A percentile compares a stretch with the other conserved stretches of the same genome.
Conservation (phyloP, 768 basidiomycete genomes). For the Xerocomellus intermedius region DNA sequence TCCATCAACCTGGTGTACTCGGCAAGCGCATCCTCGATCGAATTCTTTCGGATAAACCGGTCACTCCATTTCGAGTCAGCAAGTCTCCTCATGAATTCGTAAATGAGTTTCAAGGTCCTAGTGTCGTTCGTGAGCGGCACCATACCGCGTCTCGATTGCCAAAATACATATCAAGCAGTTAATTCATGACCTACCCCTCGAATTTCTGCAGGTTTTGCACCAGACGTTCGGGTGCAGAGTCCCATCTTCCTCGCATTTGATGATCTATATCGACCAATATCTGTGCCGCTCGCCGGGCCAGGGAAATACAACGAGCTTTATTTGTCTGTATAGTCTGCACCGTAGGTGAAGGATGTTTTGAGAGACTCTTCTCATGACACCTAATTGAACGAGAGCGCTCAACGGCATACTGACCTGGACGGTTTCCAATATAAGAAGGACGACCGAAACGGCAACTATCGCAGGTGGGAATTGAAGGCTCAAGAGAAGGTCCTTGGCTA, state of each 20-base stretch:
- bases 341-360: neutral
- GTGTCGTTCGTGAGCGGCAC: too few species aligned
- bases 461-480: constrained; percentile 44
- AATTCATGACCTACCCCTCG: constrained; percentile 33
- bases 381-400: neutral
- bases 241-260: constrained; percentile 46
- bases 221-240: constrained; percentile 40
- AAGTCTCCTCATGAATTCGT: constrained; percentile 39
- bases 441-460: constrained; percentile 37
- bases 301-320: constrained; percentile 37
- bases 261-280: constrained; percentile 43
- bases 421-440: constrained; percentile 45
- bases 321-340: constrained; percentile 35
- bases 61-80: constrained; percentile 42
- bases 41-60: constrained; percentile 39
- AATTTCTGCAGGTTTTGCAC: constrained; percentile 42
- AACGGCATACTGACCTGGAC: constrained; percentile 36
- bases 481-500: constrained; percentile 33
- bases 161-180: neutral
- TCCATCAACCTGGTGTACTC: constrained; percentile 37
- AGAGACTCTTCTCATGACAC: neutral
- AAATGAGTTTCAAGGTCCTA: constrained; percentile 41
- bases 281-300: constrained; percentile 41
- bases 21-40: constrained; percentile 40
- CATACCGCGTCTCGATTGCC: neutral